Conservation (phyloP, 1,139 yeast genomes). For the Pneumocystis wakefieldiae region DNA sequence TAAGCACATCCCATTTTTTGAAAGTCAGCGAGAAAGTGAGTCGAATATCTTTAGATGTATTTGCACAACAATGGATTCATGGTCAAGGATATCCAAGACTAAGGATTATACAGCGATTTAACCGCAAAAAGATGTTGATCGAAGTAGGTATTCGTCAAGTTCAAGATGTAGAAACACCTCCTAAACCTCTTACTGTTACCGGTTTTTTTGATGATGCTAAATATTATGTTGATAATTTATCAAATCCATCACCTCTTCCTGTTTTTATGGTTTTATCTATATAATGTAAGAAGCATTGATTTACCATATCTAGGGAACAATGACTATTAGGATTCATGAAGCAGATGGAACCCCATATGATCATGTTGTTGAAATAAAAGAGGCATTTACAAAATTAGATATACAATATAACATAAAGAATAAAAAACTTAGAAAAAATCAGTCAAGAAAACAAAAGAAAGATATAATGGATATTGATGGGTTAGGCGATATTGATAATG, state of each 20-base stretch:
- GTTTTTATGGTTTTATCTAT: constrained; percentile 22
- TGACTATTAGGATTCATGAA: constrained; percentile 93
- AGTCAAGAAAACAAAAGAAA: constrained; percentile 23
- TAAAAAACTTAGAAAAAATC: constrained; percentile 53
- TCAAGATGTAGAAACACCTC: constrained; percentile 46
- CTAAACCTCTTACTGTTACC: constrained; percentile 26
- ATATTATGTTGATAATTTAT: constrained; percentile 18
- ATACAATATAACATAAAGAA: constrained; percentile 90
- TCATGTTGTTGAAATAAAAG: constrained; percentile 85
- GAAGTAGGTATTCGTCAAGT: constrained; percentile 91
- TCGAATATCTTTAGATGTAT: constrained; percentile 64
- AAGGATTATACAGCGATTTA: constrained; percentile 77
- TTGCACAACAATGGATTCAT: constrained; percentile 87
- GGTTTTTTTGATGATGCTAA: constrained; percentile 31
- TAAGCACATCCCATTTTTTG: constrained; percentile 75
- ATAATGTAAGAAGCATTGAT: constrained; percentile 1
- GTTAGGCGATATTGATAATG: constrained; percentile 19
- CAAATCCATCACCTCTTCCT: constrained; percentile 15
- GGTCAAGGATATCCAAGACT: constrained; percentile 83
- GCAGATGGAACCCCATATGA: constrained; percentile 99
- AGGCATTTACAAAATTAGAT: constrained; percentile 70
- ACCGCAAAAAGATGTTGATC: constrained; percentile 81
- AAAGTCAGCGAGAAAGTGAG: constrained; percentile 89
- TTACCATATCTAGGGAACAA: constrained; percentile 44
- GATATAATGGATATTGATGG: constrained; percentile 18